A percentile compares a stretch with the other conserved stretches of the same genome.
Conservation (phyloP, 2,329 filamentous ascomycete species). For the Penicillium sp. region DNA sequence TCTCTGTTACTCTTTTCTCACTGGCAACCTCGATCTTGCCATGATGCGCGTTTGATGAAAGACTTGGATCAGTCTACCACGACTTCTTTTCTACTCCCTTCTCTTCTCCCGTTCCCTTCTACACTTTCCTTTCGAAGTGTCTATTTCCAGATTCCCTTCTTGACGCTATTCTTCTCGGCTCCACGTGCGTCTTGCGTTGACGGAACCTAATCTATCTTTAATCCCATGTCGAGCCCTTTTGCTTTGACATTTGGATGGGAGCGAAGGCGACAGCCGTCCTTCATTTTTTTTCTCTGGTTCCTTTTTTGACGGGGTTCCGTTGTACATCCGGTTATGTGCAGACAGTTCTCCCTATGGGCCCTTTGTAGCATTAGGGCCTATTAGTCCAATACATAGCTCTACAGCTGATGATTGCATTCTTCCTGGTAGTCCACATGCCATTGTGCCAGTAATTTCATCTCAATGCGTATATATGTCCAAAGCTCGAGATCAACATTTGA, state of each 20-base stretch:
- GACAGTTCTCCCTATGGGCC: constrained; percentile 5
- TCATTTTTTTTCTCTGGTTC: background rate
- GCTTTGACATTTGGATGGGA: constrained; percentile 5
- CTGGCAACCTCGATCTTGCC: background rate
- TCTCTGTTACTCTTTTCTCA: constrained; percentile 13
- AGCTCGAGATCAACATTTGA: no score
- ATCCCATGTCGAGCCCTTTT: constrained; percentile 2
- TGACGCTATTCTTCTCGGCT: background rate
- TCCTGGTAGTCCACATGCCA: background rate
- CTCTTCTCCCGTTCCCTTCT: constrained; percentile 1
- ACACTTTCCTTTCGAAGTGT: background rate
- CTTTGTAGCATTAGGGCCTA: constrained; percentile 1
- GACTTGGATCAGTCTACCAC: constrained; percentile 23
- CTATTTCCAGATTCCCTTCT: background rate
- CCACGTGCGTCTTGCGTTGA: background rate
- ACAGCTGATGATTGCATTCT: background rate
- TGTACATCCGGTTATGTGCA: constrained; percentile 29
- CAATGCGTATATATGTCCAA: background rate
- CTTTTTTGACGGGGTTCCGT: constrained; percentile 12
- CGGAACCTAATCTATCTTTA: background rate
- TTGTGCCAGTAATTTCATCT: background rate
- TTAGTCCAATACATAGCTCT: constrained; percentile 20
- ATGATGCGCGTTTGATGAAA: constrained; percentile 19
- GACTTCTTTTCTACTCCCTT: constrained; percentile 15
- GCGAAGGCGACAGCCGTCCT: constrained; percentile 1